phyloP scores from a whole-genome alignment of 208 protist genomes.

The Leishmania tropica region DNA sequence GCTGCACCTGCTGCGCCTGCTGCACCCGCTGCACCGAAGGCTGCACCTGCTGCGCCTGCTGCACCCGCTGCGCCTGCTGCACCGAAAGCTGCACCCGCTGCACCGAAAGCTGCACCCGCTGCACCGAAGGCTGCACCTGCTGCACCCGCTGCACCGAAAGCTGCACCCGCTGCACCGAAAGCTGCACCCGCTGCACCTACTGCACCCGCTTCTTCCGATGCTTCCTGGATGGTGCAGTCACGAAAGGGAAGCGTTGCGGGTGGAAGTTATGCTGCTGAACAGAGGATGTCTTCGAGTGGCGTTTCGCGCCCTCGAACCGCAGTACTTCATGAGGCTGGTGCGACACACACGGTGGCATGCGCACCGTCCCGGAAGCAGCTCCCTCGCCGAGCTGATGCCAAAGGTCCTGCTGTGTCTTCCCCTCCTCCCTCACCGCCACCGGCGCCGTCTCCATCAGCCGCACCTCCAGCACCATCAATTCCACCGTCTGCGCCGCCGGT shows the following conservation, averaged over 20 bases:
- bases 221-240: not conserved
- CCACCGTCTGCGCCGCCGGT: not conserved
- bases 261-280: not conserved
- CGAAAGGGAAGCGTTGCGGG: not conserved
- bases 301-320: too few species aligned
- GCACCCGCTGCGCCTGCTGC: not conserved
- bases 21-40: not conserved
- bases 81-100: not conserved
- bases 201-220: not conserved
- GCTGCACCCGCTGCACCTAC: not conserved
- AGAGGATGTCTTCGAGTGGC: too few species aligned
- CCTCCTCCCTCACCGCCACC: not conserved
- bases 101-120: not conserved
- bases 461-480: conserved; percentile 4
- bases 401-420: not conserved
- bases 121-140: not conserved
- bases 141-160: not conserved
- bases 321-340: not conserved
- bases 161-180: not conserved
- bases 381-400: not conserved
- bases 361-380: not conserved
- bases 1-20: not conserved
- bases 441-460: conserved; percentile 8
- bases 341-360: not conserved
- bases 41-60: not conserved